These are phyloP conservation scores for Apiospora rasikravindrae DNA, from an alignment of 2,329 filamentous ascomycete genomes.

Conservation along the genomic window DNA sequence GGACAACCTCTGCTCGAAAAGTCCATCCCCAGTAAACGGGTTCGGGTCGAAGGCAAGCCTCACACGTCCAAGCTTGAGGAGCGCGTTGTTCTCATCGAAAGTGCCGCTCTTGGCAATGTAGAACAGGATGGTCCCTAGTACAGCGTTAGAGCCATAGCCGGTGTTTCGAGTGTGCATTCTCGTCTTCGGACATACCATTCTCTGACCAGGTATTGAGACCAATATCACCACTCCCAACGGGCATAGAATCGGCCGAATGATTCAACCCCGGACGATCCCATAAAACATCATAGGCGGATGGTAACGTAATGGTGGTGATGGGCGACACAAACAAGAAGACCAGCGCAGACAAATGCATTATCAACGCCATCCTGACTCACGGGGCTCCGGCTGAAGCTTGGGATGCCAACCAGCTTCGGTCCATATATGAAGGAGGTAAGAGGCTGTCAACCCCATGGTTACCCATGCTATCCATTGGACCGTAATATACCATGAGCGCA, in stretches of 20 bases:
- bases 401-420: neutral
- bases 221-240: constrained; percentile 18
- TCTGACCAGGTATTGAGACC: constrained; percentile 20
- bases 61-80: constrained; percentile 19
- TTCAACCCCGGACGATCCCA: constrained; percentile 10
- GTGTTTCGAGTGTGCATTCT: neutral
- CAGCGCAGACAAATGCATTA: neutral
- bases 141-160: neutral
- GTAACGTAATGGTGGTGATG: neutral
- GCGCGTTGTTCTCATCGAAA: constrained; percentile 20
- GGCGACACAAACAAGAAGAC: neutral
- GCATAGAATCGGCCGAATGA: constrained; percentile 19
- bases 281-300: constrained; percentile 5
- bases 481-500: neutral
- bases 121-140: neutral
- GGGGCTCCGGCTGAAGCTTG: neutral
- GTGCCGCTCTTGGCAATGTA: constrained; percentile 20
- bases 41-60: constrained; percentile 17
- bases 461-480: neutral
- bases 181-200: neutral
- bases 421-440: neutral
- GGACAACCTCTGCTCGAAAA: constrained; percentile 9
- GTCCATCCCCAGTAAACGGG: neutral
- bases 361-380: neutral
- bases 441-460: neutral